Base-by-base conservation (phyloP, 768 basidiomycete species). In the Tulasnella sp. region DNA sequence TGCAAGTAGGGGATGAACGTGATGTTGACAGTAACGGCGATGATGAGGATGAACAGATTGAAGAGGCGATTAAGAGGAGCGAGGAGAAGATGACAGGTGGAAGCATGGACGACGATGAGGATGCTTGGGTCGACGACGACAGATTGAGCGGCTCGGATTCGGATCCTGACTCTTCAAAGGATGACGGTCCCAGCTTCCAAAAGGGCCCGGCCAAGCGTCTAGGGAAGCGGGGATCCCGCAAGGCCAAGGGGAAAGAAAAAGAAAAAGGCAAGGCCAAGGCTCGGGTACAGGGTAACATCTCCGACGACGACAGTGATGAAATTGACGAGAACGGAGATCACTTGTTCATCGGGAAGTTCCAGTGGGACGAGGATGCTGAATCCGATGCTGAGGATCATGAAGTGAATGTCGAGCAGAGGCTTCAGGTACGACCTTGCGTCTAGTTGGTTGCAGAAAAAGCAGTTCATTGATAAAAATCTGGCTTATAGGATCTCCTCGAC, bases 401-500 rank as follows among this genome's bases (percentile, higher is more conserved):
- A 27, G 50, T 53, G 8, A 57, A 44, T 5, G 42, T 42, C 9
- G 60, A 52, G 19, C 62, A 65, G 49, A 61, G 63, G 10, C 66
- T 66, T n/a, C 66, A 66, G 19, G 68, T 69, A 21, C 19, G 62
- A n/a, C n/a, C n/a, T n/a, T n/a, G n/a, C n/a, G n/a, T 66, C 24
- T 43, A 67, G 7, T 83, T 24, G 73, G 73, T 17, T 63, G 73
- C 29, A 78, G 85, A 42, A n/a, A n/a, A n/a, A n/a, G n/a, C 68
- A 84, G 65, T 86, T 84, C 63, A 59, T 75, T 60, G 17, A 64
- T n/a, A n/a, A n/a, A n/a, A 21, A 21, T 22, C 30, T 19, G 29
- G n/a, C 7, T 38, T 12, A 10, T 22, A 91, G 87, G 75, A 74
- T 11, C 66, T 84, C 5, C 66, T 90, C 4, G 84, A 85, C 41